phyloP scores from a whole-genome alignment of 2,329 filamentous ascomycete genomes.

The Pseudogymnoascus sp. region DNA sequence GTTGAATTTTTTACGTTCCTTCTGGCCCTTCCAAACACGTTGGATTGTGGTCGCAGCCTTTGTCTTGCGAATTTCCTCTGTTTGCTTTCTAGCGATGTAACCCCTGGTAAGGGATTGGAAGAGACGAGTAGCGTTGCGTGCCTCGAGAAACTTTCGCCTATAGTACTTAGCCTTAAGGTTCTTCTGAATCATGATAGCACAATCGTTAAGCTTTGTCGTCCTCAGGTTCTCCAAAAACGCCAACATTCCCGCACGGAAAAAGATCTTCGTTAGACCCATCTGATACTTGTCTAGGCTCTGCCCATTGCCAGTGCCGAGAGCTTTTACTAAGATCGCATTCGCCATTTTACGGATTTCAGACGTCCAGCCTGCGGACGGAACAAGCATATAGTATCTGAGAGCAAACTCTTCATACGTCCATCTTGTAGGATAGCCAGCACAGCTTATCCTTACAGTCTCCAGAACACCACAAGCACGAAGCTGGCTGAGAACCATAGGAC shows the following conservation, averaged over 20 bases:
- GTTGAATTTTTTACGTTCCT: conserved; percentile 74
- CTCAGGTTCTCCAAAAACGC: conserved; percentile 93
- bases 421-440: conserved; percentile 89
- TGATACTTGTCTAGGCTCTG: conserved; percentile 89
- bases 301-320: conserved; percentile 67
- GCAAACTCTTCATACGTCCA: conserved; percentile 99
- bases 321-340: conserved; percentile 81
- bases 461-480: conserved; percentile 96
- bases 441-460: conserved; percentile 95
- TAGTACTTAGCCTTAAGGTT: conserved; percentile 95
- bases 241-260: conserved; percentile 98
- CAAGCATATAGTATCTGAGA: conserved; percentile 94
- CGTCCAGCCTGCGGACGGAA: conserved; percentile 83
- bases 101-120: conserved; percentile 75
- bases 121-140: conserved; percentile 68
- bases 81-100: conserved; percentile 66
- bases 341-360: conserved; percentile 92
- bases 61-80: conserved; percentile 71
- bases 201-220: conserved; percentile 82
- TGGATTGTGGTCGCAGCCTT: conserved; percentile 92
- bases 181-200: conserved; percentile 97
- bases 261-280: conserved; percentile 95
- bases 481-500: conserved; percentile 96
- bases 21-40: conserved; percentile 86
- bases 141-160: conserved; percentile 80